Evolutionary conservation across 1,284 basidiomycete species (phyloP).

Genomic region (Coniophora puteana): DNA sequence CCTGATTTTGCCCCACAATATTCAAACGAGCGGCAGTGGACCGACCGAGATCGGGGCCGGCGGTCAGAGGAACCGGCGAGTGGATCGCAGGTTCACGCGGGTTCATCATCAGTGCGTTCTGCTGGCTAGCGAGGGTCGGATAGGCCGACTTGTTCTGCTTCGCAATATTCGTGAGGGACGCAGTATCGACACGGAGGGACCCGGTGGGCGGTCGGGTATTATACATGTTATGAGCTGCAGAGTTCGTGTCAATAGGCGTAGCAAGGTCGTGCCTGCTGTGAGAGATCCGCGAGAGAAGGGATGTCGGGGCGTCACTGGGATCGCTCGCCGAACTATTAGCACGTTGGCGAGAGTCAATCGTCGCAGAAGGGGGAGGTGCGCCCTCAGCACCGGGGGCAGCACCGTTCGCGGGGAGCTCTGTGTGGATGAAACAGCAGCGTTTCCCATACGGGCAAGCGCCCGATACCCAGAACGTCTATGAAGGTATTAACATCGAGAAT

Average conservation of each 20-base stretch:
- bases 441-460: constrained; percentile 89
- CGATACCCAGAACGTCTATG: constrained; percentile 85
- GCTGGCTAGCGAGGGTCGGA: constrained; percentile 68
- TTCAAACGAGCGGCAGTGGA: constrained; percentile 64
- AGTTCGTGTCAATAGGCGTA: constrained; percentile 43
- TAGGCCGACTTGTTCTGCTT: constrained; percentile 83
- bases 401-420: constrained; percentile 67
- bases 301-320: constrained; percentile 65
- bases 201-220: constrained; percentile 58
- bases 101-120: constrained; percentile 65
- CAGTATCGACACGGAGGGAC: constrained; percentile 68
- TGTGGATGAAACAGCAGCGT: constrained; percentile 88
- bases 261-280: constrained; percentile 58
- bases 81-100: constrained; percentile 55
- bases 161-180: constrained; percentile 53
- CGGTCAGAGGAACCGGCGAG: constrained; percentile 74
- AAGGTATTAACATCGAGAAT: constrained; percentile 9
- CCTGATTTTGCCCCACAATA: constrained; percentile 69
- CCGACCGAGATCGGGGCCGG: constrained; percentile 76
- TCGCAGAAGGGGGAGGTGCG: constrained; percentile 43
- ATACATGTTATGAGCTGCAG: constrained; percentile 43
- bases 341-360: constrained; percentile 57
- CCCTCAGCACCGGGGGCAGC: constrained; percentile 47
- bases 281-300: constrained; percentile 72
- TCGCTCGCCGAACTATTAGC: constrained; percentile 85